Percentiles rank a stretch among this genome's conserved stretches.
phyloP scores from a whole-genome alignment of 2,329 filamentous ascomycete species.

The Trichoderma gracile region DNA sequence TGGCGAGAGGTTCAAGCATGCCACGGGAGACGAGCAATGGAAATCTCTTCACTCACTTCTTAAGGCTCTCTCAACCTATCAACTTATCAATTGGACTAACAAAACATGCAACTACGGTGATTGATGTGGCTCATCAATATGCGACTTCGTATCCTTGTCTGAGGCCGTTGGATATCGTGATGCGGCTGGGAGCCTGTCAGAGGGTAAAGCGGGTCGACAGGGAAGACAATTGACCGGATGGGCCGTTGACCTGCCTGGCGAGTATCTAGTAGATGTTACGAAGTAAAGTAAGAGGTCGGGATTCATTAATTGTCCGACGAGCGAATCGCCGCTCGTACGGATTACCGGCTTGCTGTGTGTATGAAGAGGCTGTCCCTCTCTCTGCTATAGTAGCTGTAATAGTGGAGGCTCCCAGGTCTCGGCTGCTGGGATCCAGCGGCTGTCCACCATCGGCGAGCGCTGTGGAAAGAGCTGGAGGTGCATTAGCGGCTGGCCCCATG shows the following conservation, averaged over 20 bases:
- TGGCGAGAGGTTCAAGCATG: conserved; percentile 15
- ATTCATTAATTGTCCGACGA: too few relatives aligned
- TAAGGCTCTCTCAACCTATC: background rate
- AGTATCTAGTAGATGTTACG: background rate
- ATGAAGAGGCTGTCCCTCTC: too few relatives aligned
- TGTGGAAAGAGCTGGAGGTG: background rate
- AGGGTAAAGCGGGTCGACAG: background rate
- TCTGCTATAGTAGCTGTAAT: too few relatives aligned
- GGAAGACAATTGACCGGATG: conserved; percentile 14
- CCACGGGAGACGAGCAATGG: background rate
- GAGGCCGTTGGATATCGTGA: conserved; percentile 1
- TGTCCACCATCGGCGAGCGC: too few relatives aligned
- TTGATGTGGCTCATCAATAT: background rate
- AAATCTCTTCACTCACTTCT: conserved; percentile 14
- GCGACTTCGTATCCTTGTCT: background rate
- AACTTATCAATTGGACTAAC: conserved; percentile 12
- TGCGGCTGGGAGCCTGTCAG: background rate
- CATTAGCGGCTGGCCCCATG: conserved; percentile 7
- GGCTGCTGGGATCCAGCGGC: too few relatives aligned
- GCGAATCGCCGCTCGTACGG: too few relatives aligned
- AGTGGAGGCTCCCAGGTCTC: too few relatives aligned
- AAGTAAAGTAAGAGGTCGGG: too few relatives aligned
- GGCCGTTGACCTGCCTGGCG: background rate
- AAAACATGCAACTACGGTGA: background rate
- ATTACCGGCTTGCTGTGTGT: too few relatives aligned